Percentiles rank a stretch among this genome's conserved stretches.
phyloP scores from a whole-genome alignment of 441 rosid species.

The Mallotus japonicus region DNA sequence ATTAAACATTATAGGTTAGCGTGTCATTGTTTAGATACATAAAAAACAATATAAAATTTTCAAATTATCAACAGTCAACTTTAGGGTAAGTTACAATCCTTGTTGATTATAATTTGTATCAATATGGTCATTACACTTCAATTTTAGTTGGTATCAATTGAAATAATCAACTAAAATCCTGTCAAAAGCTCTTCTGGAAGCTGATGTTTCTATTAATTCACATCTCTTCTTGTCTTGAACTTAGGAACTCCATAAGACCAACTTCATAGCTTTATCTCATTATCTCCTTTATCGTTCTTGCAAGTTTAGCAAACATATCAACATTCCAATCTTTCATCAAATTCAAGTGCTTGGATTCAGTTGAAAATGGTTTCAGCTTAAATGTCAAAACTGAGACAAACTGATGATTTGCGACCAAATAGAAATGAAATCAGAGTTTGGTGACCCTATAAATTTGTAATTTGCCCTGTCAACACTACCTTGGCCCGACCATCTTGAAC shows the following conservation, averaged over 20 bases:
- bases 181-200: background rate
- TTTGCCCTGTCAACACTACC: background rate
- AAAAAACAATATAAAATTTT: background rate
- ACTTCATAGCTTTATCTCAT: background rate
- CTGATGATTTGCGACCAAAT: background rate
- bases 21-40: background rate
- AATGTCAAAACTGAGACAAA: background rate
- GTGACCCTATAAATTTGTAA: background rate
- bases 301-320: background rate
- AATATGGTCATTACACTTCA: background rate
- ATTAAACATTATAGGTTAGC: background rate
- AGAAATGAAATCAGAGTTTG: background rate
- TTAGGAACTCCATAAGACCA: background rate
- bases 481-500: no score
- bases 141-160: background rate
- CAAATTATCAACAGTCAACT: background rate
- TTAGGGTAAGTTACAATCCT: background rate
- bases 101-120: background rate
- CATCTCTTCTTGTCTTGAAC: background rate
- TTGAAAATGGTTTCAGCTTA: background rate
- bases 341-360: background rate
- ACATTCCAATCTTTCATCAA: background rate
- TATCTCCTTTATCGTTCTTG: background rate
- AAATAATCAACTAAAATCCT: background rate
- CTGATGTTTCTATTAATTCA: background rate